Conservation (phyloP, 2,329 filamentous ascomycete species). For the Clonostachys rhizophaga region DNA sequence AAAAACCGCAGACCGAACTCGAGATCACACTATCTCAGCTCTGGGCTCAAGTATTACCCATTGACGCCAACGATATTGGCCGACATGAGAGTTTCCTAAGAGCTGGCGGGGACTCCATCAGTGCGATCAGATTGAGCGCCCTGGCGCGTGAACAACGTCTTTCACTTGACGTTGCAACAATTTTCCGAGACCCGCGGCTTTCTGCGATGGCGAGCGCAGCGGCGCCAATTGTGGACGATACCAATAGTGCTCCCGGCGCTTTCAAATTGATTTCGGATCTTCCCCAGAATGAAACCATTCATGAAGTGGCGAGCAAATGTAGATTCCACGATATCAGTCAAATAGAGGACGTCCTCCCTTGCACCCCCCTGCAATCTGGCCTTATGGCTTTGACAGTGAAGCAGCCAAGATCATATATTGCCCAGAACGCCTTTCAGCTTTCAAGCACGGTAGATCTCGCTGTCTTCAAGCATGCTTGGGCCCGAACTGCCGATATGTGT, state of each 20-base stretch:
- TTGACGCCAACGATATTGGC: slow-evolving; percentile 15
- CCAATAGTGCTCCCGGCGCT: background rate
- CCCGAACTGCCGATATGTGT: slow-evolving; percentile 1
- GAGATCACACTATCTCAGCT: slow-evolving; percentile 23
- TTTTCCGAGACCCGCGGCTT: slow-evolving; percentile 32
- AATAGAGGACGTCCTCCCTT: slow-evolving; percentile 29
- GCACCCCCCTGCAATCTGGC: slow-evolving; percentile 32
- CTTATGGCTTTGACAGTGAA: slow-evolving; percentile 27
- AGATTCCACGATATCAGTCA: background rate
- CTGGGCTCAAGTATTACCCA: slow-evolving; percentile 23
- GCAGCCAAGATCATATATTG: slow-evolving; percentile 27
- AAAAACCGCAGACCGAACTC: slow-evolving; percentile 19
- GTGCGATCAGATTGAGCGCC: slow-evolving; percentile 37
- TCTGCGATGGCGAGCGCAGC: slow-evolving; percentile 28
- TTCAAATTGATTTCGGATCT: background rate
- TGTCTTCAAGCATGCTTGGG: slow-evolving; percentile 20
- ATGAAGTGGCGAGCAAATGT: background rate
- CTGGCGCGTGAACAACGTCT: slow-evolving; percentile 24
- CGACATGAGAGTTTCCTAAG: slow-evolving; percentile 31
- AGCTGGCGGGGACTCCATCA: slow-evolving; percentile 38
- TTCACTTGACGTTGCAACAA: slow-evolving; percentile 29
- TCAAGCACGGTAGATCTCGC: slow-evolving; percentile 7
- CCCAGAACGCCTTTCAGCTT: slow-evolving; percentile 16
- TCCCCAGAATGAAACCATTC: background rate
- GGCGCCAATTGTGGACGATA: background rate